Evolutionary conservation across 2,329 filamentous ascomycete genomes (phyloP).

Genomic region (Lachnellula subtilissima): DNA sequence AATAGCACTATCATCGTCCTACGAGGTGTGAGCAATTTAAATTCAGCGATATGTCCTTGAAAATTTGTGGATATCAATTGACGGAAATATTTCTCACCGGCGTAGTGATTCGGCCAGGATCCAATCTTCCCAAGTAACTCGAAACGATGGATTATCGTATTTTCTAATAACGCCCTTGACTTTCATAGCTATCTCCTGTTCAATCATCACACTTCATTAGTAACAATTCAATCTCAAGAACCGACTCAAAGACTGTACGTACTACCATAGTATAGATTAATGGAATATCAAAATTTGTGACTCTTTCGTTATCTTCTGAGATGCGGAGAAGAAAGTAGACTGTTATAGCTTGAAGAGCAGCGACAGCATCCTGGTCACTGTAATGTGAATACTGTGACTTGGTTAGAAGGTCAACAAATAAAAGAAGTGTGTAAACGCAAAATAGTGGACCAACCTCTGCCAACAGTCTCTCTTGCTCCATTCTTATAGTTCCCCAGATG

Average conservation of each 20-base stretch:
- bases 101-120: constrained; percentile 12
- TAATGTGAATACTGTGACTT: constrained; percentile 5
- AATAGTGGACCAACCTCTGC: constrained; percentile 8
- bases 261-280: constrained; percentile 17
- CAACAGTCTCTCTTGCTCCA: constrained; percentile 17
- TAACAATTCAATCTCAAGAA: background rate
- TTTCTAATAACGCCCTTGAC: background rate
- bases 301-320: constrained; percentile 13
- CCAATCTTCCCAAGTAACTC: constrained; percentile 12
- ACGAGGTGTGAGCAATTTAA: background rate
- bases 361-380: constrained; percentile 7
- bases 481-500: constrained; percentile 16
- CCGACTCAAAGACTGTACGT: background rate
- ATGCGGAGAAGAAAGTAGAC: constrained; percentile 17
- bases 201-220: background rate
- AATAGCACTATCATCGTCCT: constrained; percentile 16
- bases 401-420: background rate
- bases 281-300: constrained; percentile 13
- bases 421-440: background rate
- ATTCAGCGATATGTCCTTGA: background rate
- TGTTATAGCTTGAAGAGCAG: constrained; percentile 17
- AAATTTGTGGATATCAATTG: background rate
- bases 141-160: background rate
- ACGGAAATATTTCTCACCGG: constrained; percentile 10
- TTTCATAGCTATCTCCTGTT: background rate